Percentiles rank a stretch among this genome's conserved stretches.
phyloP scores from a whole-genome alignment of 108 stramenopile genomes.

The Skeletonema marinoi region DNA sequence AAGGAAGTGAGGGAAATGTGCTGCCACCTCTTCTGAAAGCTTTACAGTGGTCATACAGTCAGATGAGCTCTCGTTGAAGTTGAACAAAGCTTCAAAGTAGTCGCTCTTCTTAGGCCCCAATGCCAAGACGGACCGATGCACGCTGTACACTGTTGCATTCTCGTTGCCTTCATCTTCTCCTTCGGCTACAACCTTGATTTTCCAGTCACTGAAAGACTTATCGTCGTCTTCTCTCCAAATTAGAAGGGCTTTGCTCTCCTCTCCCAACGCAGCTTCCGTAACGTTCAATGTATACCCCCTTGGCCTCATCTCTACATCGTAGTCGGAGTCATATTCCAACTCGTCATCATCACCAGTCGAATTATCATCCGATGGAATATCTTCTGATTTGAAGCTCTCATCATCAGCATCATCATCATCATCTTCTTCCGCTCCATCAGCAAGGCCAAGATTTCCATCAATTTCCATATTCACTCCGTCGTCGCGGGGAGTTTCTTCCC shows the following conservation, averaged over 20 bases:
- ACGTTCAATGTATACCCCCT: no score
- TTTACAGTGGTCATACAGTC: slow-evolving; percentile 9
- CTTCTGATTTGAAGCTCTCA: no score
- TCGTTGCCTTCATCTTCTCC: background rate
- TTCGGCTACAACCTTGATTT: slow-evolving; percentile 30
- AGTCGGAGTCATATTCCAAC: no score
- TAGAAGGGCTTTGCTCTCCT: slow-evolving; percentile 15
- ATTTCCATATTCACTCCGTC: no score
- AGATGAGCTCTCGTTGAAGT: slow-evolving; percentile 19
- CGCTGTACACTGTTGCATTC: slow-evolving; percentile 16
- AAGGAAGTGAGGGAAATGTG: slow-evolving; percentile 35
- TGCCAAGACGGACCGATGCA: slow-evolving; percentile 35
- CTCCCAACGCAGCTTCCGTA: background rate
- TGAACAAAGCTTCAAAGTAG: slow-evolving; percentile 40
- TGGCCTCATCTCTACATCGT: no score
- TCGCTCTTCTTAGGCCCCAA: slow-evolving; percentile 41
- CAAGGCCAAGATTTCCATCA: no score
- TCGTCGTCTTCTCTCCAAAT: slow-evolving; percentile 38
- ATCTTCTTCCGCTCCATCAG: no score
- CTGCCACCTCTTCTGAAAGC: slow-evolving; percentile 19
- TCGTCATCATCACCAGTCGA: no score
- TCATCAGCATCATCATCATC: no score
- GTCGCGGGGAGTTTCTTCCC: no score
- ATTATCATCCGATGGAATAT: no score
- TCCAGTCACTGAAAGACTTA: slow-evolving; percentile 53